Evolutionary conservation across 75 land plant species (phyloP), one percentile per base, ranked within the genome.

Genomic region (Ceratopteris richardii): DNA sequence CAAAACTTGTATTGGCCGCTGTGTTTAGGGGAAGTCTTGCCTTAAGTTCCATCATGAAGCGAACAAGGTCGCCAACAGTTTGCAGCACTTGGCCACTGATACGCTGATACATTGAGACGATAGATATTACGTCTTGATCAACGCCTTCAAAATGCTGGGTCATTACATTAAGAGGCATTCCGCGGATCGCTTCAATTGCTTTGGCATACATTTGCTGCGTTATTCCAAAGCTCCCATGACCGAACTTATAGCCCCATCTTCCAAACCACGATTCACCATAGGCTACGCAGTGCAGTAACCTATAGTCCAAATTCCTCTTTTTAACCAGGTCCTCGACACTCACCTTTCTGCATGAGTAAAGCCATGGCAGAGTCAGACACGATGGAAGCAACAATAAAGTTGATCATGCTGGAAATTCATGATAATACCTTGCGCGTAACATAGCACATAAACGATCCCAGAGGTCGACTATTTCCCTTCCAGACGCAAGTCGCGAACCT

Each of bases 361-460:
- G 25, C 12, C 5, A 46, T 12, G 7, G 26, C 4, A 19, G 20
- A 18, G 21, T 16, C 27, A 1, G 14, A 2, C 27, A 28, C 9
- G 42, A 16, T 12, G 22, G 21, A 26, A 16, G 24, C 12, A 64
- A 12, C 2, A 16, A 36, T 13, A 17, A 24, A 25, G 3, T n/a
- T n/a, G n/a, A n/a, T n/a, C n/a, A n/a, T 18, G 28, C 0, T 9
- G n/a, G 23, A 36, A 44, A 24, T 18, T 27, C 13, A 24, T 27
- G 29, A 16, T 18, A 19, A 62, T 31, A 85, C 95, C 90, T 85
- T 51, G 78, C 86, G 54, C 62, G 60, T 9, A 89, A 54, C 18
- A 72, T 74, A 18, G 77, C 41, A 72, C 90, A 89, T 4, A 85
- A 61, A 0, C 86, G 90, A 60, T 89, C 86, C 90, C 86, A 85